Base-by-base conservation (phyloP, 2,329 filamentous ascomycete genomes). In the Penicillium sp. region DNA sequence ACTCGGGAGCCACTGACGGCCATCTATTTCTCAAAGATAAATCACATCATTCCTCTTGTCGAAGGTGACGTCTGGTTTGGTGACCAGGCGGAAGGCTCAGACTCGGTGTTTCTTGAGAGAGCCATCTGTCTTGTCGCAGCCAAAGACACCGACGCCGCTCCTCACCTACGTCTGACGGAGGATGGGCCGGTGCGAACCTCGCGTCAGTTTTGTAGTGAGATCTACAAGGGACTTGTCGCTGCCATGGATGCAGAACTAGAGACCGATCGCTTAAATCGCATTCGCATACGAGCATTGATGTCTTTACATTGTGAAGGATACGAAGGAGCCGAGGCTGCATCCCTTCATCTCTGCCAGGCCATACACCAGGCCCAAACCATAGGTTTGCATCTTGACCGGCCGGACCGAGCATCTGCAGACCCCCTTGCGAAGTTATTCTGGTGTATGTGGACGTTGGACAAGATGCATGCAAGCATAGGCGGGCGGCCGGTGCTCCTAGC, bases 371-470 rank as follows among this genome's bases (percentile, higher is more conserved):
- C 68, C 18, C 68, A 69, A 50, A 69, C 68, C 3, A 55, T 61
- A 31, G 69, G 68, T 18, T 46, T 71, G 28, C 69, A 71, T 54
- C 65, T 70, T 40, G 58, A 68, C 44, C 63, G 65, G 14, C 67
- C 69, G 5, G 63, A 60, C 6, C 58, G 65, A 37, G 54, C 52
- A 24, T 42, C 54, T 13, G 57, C 50, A 20, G 67, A 68, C 43
- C 53, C 63, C 20, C 47, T 60, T n/a, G 58, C 56, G 13, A 52
- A 56, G 42, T 53, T 70, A 3, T 71, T 70, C 52, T 71, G 69
- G 69, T 65, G 65, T 20, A 50, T 71, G 31, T 71, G 69, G 69
- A 65, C 65, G 2, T 43, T 71, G 28, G 69, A 71, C 50, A 70
- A 70, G 48, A 62, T 70, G 57, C 69, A 71, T 54, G 68, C 68